phyloP scores from a whole-genome alignment of 2,329 filamentous ascomycete species.

The Penicillium crustosum region DNA sequence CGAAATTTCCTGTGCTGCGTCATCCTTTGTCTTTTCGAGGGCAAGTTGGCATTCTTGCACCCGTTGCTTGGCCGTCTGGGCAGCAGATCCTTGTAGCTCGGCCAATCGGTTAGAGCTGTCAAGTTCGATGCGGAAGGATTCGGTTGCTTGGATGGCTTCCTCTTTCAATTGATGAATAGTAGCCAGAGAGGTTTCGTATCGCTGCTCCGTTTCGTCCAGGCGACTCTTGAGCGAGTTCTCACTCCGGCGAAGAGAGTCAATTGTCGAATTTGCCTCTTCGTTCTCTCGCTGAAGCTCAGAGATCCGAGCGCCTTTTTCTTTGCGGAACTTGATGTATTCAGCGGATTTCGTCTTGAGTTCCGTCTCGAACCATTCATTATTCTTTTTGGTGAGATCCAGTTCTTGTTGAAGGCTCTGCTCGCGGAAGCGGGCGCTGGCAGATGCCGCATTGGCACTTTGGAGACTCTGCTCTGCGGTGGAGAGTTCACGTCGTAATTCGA shows the following conservation, averaged over 20 bases:
- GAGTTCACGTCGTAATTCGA: constrained; percentile 80
- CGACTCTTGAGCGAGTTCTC: constrained; percentile 79
- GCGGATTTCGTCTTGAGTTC: constrained; percentile 88
- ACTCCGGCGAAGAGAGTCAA: constrained; percentile 74
- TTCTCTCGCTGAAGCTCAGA: constrained; percentile 83
- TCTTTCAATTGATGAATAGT: constrained; percentile 86
- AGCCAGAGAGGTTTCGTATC: constrained; percentile 78
- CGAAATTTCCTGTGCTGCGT: constrained; percentile 60
- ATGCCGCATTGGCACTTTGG: constrained; percentile 76
- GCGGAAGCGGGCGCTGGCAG: constrained; percentile 80
- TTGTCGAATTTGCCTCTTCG: constrained; percentile 75
- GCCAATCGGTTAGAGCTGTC: constrained; percentile 78
- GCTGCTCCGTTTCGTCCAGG: constrained; percentile 79
- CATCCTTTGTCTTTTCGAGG: constrained; percentile 60
- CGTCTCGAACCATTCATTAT: constrained; percentile 88
- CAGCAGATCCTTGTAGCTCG: constrained; percentile 64
- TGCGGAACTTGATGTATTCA: constrained; percentile 85
- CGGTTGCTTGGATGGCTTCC: constrained; percentile 74
- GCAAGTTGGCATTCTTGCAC: constrained; percentile 58
- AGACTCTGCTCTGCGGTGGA: constrained; percentile 77
- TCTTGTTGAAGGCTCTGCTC: constrained; percentile 90
- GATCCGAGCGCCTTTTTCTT: constrained; percentile 89
- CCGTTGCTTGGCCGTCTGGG: constrained; percentile 59
- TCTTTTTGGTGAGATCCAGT: constrained; percentile 81
- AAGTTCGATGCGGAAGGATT: constrained; percentile 82